Base-by-base conservation (phyloP, 1,284 basidiomycete genomes). In the Leccinum pachyderme region DNA sequence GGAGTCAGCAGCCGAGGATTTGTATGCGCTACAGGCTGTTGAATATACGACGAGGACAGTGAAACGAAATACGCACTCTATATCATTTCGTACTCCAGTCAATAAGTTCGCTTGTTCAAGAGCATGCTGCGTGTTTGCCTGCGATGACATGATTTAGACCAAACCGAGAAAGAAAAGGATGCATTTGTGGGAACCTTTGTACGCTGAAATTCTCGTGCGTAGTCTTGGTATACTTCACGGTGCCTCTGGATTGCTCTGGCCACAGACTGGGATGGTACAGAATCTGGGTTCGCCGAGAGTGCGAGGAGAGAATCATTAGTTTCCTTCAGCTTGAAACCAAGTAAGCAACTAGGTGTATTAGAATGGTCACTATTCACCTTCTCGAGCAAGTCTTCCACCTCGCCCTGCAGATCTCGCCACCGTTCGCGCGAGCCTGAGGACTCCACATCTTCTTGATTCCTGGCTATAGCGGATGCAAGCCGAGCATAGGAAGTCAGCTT, bases 11-110 rank as follows among this genome's bases (percentile, higher is more conserved):
- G 92, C 86, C 4, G 88, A 87, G 4, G 91, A 89, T 63, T 96
- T 97, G 76, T 96, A 97, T 52, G 89, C 84, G 62, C 89, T 91
- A 61, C 32, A 33, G 29, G 28, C 43, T 22, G 51, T 63, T 22
- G 46, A 12, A 33, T 32, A 9, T 22, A 28, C n/a, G 29, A 18
- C 27, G 37, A 54, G 31, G 22, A 31, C 46, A 33, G 18, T 5
- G n/a, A 54, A 49, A 11, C 11, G 15, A 25, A 28, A 13, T 25
- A 78, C 87, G 54, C 61, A 95, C 93, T 93, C 89, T 61, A 98
- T 98, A 64, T 99, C 96, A 62, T 95, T 94, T 58, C 94, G 82
- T 2, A 98, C 95, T n/a, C 91, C 92, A 28, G 84, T 89, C 22
- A 99, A 77, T 15, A 99, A 75, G 70, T 93, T 95, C 1, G 88